Conservation (phyloP, 2,329 filamentous ascomycete genomes). For the Sordariomycetes sp. region DNA sequence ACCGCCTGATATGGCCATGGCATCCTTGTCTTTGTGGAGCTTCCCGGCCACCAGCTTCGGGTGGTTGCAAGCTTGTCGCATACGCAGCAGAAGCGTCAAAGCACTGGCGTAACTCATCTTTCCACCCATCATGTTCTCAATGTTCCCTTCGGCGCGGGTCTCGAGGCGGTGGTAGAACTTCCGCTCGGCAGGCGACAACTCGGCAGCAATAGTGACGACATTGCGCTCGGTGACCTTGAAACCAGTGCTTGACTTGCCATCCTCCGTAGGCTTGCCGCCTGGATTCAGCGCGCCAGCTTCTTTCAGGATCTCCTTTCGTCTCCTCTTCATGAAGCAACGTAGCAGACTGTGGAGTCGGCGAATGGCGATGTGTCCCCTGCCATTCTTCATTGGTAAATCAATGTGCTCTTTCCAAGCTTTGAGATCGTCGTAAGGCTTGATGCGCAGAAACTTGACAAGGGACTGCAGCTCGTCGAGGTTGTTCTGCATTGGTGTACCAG, state of each 20-base stretch:
- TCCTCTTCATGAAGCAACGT: slow-evolving; percentile 95
- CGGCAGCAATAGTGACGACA: slow-evolving; percentile 68
- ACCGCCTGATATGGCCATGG: slow-evolving; percentile 64
- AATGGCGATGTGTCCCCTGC: slow-evolving; percentile 82
- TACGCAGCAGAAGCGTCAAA: slow-evolving; percentile 78
- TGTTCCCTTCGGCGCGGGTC: slow-evolving; percentile 72
- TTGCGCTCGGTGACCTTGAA: slow-evolving; percentile 92
- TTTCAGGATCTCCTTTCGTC: slow-evolving; percentile 94
- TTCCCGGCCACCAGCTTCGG: slow-evolving; percentile 80
- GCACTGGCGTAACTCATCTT: slow-evolving; percentile 87
- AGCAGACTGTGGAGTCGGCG: slow-evolving; percentile 75
- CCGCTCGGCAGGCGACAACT: slow-evolving; percentile 73
- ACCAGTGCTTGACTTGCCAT: slow-evolving; percentile 49
- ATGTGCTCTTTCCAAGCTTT: slow-evolving; percentile 88
- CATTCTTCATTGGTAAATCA: slow-evolving; percentile 79
- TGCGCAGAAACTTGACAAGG: slow-evolving; percentile 82
- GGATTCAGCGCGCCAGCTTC: slow-evolving; percentile 73
- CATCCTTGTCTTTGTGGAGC: slow-evolving; percentile 80
- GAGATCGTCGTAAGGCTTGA: slow-evolving; percentile 83
- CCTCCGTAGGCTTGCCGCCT: slow-evolving; percentile 52
- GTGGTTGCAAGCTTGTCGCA: slow-evolving; percentile 93
- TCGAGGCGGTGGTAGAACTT: slow-evolving; percentile 81
- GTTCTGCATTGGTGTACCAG: slow-evolving; percentile 96
- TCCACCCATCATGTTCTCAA: slow-evolving; percentile 75
- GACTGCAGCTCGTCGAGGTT: slow-evolving; percentile 95